These are phyloP conservation scores for Mrakia gelida DNA, from an alignment of 768 basidiomycete genomes.

Conservation along the genomic window DNA sequence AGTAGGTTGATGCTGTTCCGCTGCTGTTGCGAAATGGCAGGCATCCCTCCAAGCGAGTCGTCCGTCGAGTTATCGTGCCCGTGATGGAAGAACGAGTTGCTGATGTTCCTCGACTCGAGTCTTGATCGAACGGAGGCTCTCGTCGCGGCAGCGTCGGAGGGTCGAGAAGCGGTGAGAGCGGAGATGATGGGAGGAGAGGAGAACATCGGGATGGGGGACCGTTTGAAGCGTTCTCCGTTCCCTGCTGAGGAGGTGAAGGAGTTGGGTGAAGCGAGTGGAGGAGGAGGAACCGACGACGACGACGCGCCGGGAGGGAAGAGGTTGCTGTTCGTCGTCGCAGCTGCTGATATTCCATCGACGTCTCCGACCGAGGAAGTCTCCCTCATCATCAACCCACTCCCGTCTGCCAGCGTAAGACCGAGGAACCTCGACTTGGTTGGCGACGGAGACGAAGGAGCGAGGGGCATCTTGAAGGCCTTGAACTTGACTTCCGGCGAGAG, in stretches of 20 bases:
- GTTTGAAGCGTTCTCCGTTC: background rate
- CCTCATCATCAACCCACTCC: background rate
- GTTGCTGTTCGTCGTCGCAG: background rate
- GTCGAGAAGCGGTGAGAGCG: background rate
- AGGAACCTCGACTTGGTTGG: background rate
- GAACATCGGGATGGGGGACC: constrained; percentile 15
- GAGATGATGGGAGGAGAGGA: background rate
- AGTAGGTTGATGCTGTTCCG: background rate
- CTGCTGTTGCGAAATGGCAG: background rate
- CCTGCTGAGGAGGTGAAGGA: background rate
- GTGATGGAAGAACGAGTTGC: background rate
- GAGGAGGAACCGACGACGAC: background rate
- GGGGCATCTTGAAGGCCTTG: constrained; percentile 17
- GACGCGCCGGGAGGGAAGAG: background rate
- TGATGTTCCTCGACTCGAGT: background rate
- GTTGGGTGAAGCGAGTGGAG: background rate
- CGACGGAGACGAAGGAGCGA: background rate
- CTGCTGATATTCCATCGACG: background rate
- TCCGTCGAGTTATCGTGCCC: background rate
- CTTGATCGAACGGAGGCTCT: background rate
- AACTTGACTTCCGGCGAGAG: constrained; percentile 12
- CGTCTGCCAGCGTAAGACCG: background rate
- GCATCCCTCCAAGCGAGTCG: constrained; percentile 1
- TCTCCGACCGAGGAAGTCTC: background rate
- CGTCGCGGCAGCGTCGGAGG: background rate